phyloP scores from a whole-genome alignment of 176 grass and related monocot genomes.

The Ampelocalamus luodianensis region DNA sequence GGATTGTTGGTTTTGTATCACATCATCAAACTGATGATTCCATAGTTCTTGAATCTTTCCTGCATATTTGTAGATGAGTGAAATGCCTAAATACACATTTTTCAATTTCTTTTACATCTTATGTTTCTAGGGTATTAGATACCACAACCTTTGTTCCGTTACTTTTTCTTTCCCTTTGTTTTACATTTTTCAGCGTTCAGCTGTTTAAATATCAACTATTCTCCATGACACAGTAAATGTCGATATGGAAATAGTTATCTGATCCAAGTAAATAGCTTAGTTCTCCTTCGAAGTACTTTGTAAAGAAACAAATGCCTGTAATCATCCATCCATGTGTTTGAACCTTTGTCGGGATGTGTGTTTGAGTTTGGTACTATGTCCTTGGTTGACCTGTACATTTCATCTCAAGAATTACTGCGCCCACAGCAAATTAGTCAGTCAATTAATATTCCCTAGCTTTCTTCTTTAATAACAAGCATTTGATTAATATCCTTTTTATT shows the following conservation, averaged over 20 bases:
- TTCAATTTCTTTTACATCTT: neutral
- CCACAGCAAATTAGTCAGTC: neutral
- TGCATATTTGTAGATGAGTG: slow-evolving; percentile 16
- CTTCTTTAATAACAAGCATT: slow-evolving; percentile 22
- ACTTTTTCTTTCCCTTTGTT: neutral
- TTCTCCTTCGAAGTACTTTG: neutral
- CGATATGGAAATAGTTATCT: slow-evolving; percentile 9
- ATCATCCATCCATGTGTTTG: slow-evolving; percentile 19
- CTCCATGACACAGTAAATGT: slow-evolving; percentile 9
- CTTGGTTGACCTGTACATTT: slow-evolving; percentile 8
- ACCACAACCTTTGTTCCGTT: neutral
- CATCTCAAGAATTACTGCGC: slow-evolving; percentile 10
- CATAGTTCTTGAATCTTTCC: neutral
- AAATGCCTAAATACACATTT: neutral
- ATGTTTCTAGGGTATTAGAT: neutral
- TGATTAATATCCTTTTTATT: slow-evolving; percentile 1
- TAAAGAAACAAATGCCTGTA: slow-evolving; percentile 28
- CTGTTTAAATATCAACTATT: slow-evolving; percentile 15
- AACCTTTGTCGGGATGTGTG: neutral
- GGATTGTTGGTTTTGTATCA: neutral
- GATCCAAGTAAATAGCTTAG: neutral
- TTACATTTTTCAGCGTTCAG: neutral
- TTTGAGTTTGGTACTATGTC: slow-evolving; percentile 21
- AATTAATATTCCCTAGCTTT: neutral
- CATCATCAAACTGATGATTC: neutral